A percentile compares a stretch with the other conserved stretches of the same genome.
These are phyloP conservation scores for Neolentinus lepideus DNA, from an alignment of 1,284 basidiomycete genomes.

Conservation along the genomic window DNA sequence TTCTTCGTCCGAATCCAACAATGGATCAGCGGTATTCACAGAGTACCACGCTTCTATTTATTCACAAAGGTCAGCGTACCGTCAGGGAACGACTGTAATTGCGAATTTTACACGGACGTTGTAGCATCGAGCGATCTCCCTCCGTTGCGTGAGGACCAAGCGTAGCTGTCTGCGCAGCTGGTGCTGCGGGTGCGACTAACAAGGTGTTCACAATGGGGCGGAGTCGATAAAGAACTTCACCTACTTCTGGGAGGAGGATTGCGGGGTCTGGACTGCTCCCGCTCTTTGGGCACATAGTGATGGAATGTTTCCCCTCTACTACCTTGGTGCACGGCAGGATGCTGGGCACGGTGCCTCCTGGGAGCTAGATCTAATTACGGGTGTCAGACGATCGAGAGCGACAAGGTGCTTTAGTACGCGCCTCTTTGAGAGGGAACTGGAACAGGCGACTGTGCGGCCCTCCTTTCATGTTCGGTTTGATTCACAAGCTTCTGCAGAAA, in stretches of 20 bases:
- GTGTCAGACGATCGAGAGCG: background rate
- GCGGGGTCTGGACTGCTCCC: slow-evolving; percentile 12
- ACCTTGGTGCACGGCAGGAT: slow-evolving; percentile 10
- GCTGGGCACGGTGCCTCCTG: background rate
- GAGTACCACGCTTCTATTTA: slow-evolving; percentile 50
- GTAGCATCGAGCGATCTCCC: slow-evolving; percentile 30
- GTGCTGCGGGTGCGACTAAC: slow-evolving; percentile 3
- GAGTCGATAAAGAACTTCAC: slow-evolving; percentile 5
- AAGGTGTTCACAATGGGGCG: background rate
- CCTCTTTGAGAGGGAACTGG: background rate
- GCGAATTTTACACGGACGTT: slow-evolving; percentile 37
- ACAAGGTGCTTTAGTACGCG: background rate
- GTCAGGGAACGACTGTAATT: slow-evolving; percentile 6
- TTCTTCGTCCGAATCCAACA: slow-evolving; percentile 51
- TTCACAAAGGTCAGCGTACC: background rate
- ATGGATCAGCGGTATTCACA: slow-evolving; percentile 41
- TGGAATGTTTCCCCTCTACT: slow-evolving; percentile 32
- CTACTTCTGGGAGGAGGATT: slow-evolving; percentile 11
- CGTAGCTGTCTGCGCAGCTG: slow-evolving; percentile 5
- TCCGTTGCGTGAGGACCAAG: background rate
- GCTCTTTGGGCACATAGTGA: slow-evolving; percentile 26
- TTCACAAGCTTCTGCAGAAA: slow-evolving; percentile 58
- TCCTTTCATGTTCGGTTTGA: slow-evolving; percentile 36
- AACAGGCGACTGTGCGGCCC: slow-evolving; percentile 16
- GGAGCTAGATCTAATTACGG: background rate